Base-by-base conservation (phyloP, 78 protist species). In the Diacronema lutheri region DNA sequence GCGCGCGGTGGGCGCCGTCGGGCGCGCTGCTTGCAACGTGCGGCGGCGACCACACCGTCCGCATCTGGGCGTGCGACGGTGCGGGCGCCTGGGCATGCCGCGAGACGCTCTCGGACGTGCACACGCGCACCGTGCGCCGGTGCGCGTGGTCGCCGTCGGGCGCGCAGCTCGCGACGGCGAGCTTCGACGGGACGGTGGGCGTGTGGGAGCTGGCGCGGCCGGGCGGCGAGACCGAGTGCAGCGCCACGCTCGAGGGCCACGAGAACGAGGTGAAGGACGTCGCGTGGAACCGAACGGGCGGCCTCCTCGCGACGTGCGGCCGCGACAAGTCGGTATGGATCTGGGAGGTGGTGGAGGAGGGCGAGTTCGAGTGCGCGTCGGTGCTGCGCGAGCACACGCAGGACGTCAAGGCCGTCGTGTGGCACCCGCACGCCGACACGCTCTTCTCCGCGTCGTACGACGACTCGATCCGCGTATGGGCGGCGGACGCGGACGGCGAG, bases 311-410 rank as follows among this genome's bases (percentile, higher is more conserved):
- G 57, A 95, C 98, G 29, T 97, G 99, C 86, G 60, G 92, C 38
- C 68, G 99, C 20, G 99, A 97, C 82, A 95, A 95, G 76, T 44
- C 91, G 14, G 94, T 97, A n/a, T 96, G 97, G 97, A 44, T 97
- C 35, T 97, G 99, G 99, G 93, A 90, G 68, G 62, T 41, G 29
- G 50, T 74, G 25, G 68, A 84, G 41, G 74, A 81, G 19, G 89
- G 92, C 56, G 62, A 29, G 25, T 77, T 14, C 26, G 98, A 95
- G 83, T 95, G 97, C 66, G 76, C 86, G 41, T 82, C 94, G 12
- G 94, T 97, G 33, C 84, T 93, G 58, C 71, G 84, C 37, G 97
- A 95, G 31, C 98, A 97, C 89, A 29, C 91, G 56, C 96, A 92
- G 69, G 99, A 97, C 76, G 97, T 97, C 33, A 96, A 97, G 50